These are phyloP conservation scores for Cyanophora paradoxa DNA, from an alignment of 78 protist species.

Conservation along the genomic window DNA sequence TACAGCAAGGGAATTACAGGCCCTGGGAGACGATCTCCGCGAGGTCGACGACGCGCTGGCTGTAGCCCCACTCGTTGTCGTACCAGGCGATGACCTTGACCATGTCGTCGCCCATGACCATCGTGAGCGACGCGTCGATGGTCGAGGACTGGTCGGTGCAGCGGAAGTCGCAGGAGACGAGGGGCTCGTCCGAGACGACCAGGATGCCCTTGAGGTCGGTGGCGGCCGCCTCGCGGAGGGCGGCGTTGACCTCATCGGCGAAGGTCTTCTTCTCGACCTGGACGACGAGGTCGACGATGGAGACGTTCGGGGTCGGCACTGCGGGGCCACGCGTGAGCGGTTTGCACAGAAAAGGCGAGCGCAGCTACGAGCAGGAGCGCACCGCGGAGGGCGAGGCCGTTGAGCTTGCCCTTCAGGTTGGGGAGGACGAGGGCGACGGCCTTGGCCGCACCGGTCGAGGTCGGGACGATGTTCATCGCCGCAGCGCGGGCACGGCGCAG, in stretches of 20 bases:
- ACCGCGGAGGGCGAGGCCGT: conserved; percentile 71
- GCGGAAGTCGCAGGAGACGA: conserved; percentile 48
- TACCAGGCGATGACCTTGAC: conserved; percentile 62
- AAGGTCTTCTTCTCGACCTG: conserved; percentile 27
- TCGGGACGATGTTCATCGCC: conserved; percentile 60
- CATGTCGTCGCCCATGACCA: conserved; percentile 26
- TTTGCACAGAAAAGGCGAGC: too few species aligned
- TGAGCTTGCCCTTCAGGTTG: conserved; percentile 49
- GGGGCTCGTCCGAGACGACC: conserved; percentile 6
- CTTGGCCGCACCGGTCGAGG: conserved; percentile 73
- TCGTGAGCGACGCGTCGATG: conserved; percentile 47
- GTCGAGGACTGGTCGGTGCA: conserved; percentile 22
- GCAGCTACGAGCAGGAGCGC: too few species aligned
- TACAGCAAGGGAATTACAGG: too few species aligned
- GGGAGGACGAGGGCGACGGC: conserved; percentile 62
- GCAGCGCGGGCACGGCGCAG: conserved; percentile 62
- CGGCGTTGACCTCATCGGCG: conserved; percentile 53
- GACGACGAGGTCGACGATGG: conserved; percentile 58
- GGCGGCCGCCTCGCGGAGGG: conserved; percentile 38
- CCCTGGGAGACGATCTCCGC: background rate
- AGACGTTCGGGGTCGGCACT: conserved; percentile 57
- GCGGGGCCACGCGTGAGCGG: too few species aligned
- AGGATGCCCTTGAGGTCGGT: conserved; percentile 19
- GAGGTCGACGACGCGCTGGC: conserved; percentile 41
- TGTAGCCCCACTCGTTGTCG: conserved; percentile 59